Evolutionary conservation across 768 basidiomycete genomes (phyloP), one percentile per base, ranked within the genome.

Genomic region (Harrya chromipes): DNA sequence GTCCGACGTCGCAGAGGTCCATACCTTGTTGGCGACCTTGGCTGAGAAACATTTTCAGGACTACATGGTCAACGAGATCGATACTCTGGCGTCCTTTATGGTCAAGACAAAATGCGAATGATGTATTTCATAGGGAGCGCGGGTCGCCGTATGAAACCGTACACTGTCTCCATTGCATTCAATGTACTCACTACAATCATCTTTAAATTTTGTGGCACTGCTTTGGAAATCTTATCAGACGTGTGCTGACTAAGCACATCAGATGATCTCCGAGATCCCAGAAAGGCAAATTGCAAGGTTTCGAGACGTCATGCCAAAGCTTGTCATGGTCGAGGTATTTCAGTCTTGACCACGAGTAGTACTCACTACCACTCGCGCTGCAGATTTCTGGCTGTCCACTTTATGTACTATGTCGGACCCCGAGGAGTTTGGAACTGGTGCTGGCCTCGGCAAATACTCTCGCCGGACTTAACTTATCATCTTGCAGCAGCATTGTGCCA

Each of bases 71-170:
- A 84, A 84, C 65, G 90, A 92, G 67, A 82, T 88, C 40, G 90
- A 91, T 52, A 86, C 83, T n/a, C 71, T 91, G 35, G 85, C 87
- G 17, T 79, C 83, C 26, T 90, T 91, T 57, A 85, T 90, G 85
- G 79, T 90, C 43, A 87, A 84, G 66, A 76, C 68, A 6, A 82
- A 80, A 66, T 70, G 72, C 50, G 82, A 80, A 67, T 60, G 44
- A 56, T 55, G 55, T 64, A 50, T 26, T 56, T 45, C 20, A 40
- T 59, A 54, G 49, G 49, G n/a, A 26, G 54, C 46, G 52, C 58
- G 4, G 49, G 61, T 52, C 56, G 52, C 60, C 49, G 40, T n/a
- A n/a, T n/a, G n/a, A n/a, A n/a, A n/a, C n/a, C n/a, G 29, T 55
- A 26, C 47, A 23, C 20, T 34, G 33, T 31, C 34, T 35, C 24